phyloP scores from a whole-genome alignment of 78 protist genomes.

The Speleostelium caveatum region DNA sequence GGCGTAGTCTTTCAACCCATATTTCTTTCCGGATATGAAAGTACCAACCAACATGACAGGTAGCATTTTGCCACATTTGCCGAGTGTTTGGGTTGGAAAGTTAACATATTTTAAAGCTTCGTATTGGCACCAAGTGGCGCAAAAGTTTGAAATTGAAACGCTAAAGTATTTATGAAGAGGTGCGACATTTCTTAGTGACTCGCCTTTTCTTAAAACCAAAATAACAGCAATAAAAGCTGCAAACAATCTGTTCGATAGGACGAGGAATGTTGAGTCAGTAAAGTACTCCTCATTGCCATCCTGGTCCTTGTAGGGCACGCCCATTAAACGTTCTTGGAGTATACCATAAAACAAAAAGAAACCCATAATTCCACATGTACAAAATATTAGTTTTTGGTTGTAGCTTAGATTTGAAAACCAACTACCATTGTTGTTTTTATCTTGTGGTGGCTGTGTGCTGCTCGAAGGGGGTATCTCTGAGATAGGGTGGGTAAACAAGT shows the following conservation, averaged over 20 bases:
- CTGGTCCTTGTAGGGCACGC: slow-evolving; percentile 11
- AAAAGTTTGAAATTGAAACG: slow-evolving; percentile 73
- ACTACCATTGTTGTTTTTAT: no score
- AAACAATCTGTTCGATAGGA: slow-evolving; percentile 69
- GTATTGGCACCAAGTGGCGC: slow-evolving; percentile 86
- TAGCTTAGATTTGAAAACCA: no score
- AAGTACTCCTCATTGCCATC: not conserved
- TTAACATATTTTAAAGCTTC: slow-evolving; percentile 82
- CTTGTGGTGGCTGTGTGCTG: no score
- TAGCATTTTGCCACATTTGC: slow-evolving; percentile 82
- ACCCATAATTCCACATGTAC: slow-evolving; percentile 70
- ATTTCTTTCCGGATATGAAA: slow-evolving; percentile 35
- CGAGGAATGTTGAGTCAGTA: slow-evolving; percentile 64
- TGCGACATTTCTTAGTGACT: slow-evolving; percentile 58
- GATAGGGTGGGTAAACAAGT: no score
- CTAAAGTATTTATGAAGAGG: slow-evolving; percentile 51
- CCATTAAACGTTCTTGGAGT: slow-evolving; percentile 81
- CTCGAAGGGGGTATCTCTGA: no score
- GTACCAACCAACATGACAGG: slow-evolving; percentile 79
- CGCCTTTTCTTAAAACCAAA: slow-evolving; percentile 47
- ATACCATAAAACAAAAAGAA: slow-evolving; percentile 74
- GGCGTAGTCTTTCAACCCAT: slow-evolving; percentile 45
- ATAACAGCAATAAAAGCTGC: slow-evolving; percentile 54
- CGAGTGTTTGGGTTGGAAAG: slow-evolving; percentile 86
- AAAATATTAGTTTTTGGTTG: slow-evolving; percentile 11